These are phyloP conservation scores for Begonia loranthoides DNA, from an alignment of 306 rosid species.

Conservation along the genomic window DNA sequence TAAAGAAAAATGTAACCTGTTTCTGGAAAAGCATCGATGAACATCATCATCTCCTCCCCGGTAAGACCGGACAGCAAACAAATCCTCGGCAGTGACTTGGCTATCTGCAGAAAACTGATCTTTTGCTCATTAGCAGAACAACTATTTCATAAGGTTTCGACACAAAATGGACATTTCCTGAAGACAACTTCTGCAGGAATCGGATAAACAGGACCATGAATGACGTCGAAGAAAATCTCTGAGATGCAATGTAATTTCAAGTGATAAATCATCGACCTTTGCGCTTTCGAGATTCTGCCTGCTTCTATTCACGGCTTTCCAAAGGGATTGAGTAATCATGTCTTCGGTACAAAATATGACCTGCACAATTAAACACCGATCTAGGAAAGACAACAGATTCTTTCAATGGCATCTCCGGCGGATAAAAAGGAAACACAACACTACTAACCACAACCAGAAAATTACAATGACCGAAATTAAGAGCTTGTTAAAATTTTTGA, in stretches of 20 bases:
- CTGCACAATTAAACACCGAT: constrained; percentile 22
- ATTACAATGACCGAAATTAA: neutral
- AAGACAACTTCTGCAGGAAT: neutral
- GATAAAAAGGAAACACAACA: too few species aligned
- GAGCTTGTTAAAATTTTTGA: neutral
- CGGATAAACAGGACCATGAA: neutral
- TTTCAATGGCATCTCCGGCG: too few species aligned
- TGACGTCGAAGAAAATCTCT: too few species aligned
- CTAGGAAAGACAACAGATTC: neutral
- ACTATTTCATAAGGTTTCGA: neutral
- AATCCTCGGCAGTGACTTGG: constrained; percentile 68
- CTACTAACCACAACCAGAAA: too few species aligned
- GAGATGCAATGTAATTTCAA: constrained; percentile 4
- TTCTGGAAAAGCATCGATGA: constrained; percentile 81
- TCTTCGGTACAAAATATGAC: constrained; percentile 65
- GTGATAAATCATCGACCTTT: constrained; percentile 27
- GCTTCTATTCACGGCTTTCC: constrained; percentile 71
- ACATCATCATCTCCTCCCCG: constrained; percentile 96
- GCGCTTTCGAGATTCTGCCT: constrained; percentile 43
- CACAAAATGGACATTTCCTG: neutral
- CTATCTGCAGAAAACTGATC: constrained; percentile 38
- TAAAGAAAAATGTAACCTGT: too few species aligned
- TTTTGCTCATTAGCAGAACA: neutral
- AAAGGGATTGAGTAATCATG: constrained; percentile 59
- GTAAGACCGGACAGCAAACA: constrained; percentile 88